Percentiles rank a stretch among this genome's conserved stretches.
phyloP scores from a whole-genome alignment of 2,329 filamentous ascomycete species.

The Neonectria faginata region DNA sequence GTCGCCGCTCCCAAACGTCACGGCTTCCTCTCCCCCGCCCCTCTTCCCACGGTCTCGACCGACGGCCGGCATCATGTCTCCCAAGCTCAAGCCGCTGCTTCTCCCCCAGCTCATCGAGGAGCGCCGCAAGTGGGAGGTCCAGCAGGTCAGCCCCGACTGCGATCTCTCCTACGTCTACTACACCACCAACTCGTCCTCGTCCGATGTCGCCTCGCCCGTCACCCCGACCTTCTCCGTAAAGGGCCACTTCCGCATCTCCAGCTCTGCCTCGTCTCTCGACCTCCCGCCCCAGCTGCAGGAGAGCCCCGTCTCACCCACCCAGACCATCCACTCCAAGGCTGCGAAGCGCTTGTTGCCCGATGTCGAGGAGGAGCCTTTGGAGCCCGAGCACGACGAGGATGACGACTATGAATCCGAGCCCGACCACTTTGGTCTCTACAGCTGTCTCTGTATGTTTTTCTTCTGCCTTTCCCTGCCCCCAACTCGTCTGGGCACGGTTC shows the following conservation, averaged over 20 bases:
- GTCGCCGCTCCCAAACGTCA: conserved; percentile 20
- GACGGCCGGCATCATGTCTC: conserved; percentile 55
- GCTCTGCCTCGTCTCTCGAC: conserved; percentile 83
- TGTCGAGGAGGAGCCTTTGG: conserved; percentile 84
- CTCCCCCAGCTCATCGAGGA: conserved; percentile 66
- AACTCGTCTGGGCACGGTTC: conserved; percentile 11
- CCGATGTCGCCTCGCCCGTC: conserved; percentile 76
- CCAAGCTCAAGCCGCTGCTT: conserved; percentile 64
- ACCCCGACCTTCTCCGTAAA: conserved; percentile 77
- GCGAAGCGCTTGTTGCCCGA: conserved; percentile 79
- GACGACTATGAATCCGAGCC: conserved; percentile 62
- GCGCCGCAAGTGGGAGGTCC: conserved; percentile 55
- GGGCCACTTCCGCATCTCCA: conserved; percentile 74
- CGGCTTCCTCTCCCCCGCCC: conserved; percentile 32
- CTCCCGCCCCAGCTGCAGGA: conserved; percentile 63
- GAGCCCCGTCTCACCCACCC: conserved; percentile 65
- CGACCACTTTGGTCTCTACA: conserved; percentile 63
- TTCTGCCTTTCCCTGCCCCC: conserved; percentile 1
- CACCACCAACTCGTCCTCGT: conserved; percentile 67
- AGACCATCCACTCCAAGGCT: conserved; percentile 57
- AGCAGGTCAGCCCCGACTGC: conserved; percentile 49
- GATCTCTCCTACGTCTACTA: conserved; percentile 57
- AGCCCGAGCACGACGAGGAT: conserved; percentile 73
- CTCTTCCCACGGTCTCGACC: conserved; percentile 40
- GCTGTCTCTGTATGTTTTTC: conserved; percentile 78